A percentile compares a stretch with the other conserved stretches of the same genome.
Evolutionary conservation across 805 yeast genomes (phyloP).

Genomic region (Nakazawaea peltata): DNA sequence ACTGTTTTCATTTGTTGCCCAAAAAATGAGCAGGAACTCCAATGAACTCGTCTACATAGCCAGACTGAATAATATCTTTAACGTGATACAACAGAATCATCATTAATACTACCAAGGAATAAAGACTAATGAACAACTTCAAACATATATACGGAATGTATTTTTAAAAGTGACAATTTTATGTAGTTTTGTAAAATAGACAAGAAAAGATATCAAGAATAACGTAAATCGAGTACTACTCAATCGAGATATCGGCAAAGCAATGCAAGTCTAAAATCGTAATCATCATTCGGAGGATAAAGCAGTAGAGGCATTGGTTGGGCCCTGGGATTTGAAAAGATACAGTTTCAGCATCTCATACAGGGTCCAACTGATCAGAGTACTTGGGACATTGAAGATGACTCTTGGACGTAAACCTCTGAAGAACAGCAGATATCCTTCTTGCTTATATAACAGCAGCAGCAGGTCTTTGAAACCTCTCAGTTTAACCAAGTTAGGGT

Average conservation of each 20-base stretch:
- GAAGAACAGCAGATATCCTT: conserved; percentile 61
- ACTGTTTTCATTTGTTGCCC: conserved; percentile 73
- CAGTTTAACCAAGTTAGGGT: conserved; percentile 41
- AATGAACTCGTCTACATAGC: conserved; percentile 10
- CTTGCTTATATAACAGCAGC: conserved; percentile 47
- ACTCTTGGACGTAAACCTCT: conserved; percentile 89
- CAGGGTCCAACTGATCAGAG: conserved; percentile 97
- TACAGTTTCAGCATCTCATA: conserved; percentile 93
- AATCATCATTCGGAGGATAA: too few relatives aligned
- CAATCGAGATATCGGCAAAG: too few relatives aligned
- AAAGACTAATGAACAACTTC: too few relatives aligned
- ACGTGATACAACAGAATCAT: conserved; percentile 7
- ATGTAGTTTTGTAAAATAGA: too few relatives aligned
- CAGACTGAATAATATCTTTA: conserved; percentile 2
- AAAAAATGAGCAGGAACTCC: conserved; percentile 24
- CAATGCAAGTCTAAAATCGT: too few relatives aligned
- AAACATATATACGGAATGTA: background rate
- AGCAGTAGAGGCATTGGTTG: too few relatives aligned
- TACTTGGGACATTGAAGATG: conserved; percentile 87
- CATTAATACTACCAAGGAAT: too few relatives aligned
- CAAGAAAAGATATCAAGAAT: too few relatives aligned
- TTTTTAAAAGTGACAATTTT: too few relatives aligned
- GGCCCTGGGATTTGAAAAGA: too few relatives aligned
- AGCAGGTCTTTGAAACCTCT: conserved; percentile 70
- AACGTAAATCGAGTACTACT: too few relatives aligned